These are phyloP conservation scores for Byssoonygena ceratinophila DNA, from an alignment of 2,329 filamentous ascomycete genomes.

Conservation along the genomic window DNA sequence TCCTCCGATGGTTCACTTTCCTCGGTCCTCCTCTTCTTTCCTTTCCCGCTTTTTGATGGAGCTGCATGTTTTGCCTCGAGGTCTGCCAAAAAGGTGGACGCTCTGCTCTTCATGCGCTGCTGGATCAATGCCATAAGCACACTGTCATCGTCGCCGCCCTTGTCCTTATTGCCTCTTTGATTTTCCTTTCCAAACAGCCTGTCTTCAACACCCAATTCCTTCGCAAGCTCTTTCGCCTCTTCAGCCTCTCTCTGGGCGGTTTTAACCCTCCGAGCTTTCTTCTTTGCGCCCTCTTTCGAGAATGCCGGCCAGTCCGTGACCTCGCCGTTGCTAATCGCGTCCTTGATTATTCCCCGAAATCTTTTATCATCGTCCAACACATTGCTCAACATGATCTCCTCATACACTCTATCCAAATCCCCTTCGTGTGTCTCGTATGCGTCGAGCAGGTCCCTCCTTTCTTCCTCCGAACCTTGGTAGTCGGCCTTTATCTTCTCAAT, in stretches of 20 bases:
- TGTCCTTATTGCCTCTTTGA: constrained; percentile 40
- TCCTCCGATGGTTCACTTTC: constrained; percentile 54
- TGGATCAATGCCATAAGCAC: constrained; percentile 64
- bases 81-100: constrained; percentile 55
- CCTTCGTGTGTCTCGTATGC: constrained; percentile 67
- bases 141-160: constrained; percentile 25
- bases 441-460: constrained; percentile 63
- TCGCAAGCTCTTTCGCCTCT: constrained; percentile 64
- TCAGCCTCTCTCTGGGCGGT: constrained; percentile 56
- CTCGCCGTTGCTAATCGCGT: constrained; percentile 60
- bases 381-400: constrained; percentile 76
- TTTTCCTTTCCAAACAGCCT: constrained; percentile 48
- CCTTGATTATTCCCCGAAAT: constrained; percentile 69
- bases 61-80: constrained; percentile 66
- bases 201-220: constrained; percentile 63
- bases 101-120: constrained; percentile 55
- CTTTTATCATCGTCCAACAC: constrained; percentile 74
- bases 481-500: constrained; percentile 65
- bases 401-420: constrained; percentile 65
- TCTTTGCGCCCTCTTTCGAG: constrained; percentile 59
- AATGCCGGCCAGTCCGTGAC: constrained; percentile 60
- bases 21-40: constrained; percentile 37
- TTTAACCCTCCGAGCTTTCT: constrained; percentile 49
- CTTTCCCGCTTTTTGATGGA: constrained; percentile 27
- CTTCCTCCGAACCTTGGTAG: constrained; percentile 81